Base-by-base conservation (phyloP, 2,329 filamentous ascomycete genomes). In the Setomelanomma holmii region DNA sequence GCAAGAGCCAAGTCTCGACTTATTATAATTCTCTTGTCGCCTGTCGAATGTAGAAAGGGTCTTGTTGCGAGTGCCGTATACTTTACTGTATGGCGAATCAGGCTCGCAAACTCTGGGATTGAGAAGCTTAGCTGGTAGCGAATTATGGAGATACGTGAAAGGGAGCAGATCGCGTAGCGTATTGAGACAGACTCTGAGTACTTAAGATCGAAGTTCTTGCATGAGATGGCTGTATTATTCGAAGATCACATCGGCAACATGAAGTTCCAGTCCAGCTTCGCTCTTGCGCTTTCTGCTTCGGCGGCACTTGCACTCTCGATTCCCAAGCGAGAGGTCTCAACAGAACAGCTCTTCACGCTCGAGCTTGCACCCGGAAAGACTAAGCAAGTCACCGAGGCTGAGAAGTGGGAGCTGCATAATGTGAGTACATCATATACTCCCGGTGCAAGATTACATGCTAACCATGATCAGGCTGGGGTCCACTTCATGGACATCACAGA, bases 391-490 rank as follows among this genome's bases (percentile, higher is more conserved):
- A 59, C 51, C 19, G 58, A 61, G 22, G 58, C 45, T 5, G 47
- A 56, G 46, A 58, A 56, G 45, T 61, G 55, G 55, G 45, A 54
- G 17, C 45, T 61, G 40, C 33, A 51, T 36, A 58, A 55, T 50
- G 58, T 54, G 49, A 30, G 49, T 40, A n/a, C n/a, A n/a, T n/a
- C n/a, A n/a, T n/a, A n/a, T n/a, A n/a, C n/a, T n/a, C n/a, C n/a
- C n/a, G n/a, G n/a, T n/a, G 12, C 7, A 7, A 16, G 6, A 5
- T n/a, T 16, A 16, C 14, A n/a, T 17, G 34, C 34, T 36, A 16
- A 36, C 3, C 16, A n/a, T 4, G 6, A 3, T 86, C 68, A 66
- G 63, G 30, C 56, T 33, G 66, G 60, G 3, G 60, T 48, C 6
- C 53, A 66, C 30, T 64, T 68, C 59, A 60, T 67, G 45, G 64